phyloP scores from a whole-genome alignment of 2,329 filamentous ascomycete species.

The Cladosporium oxysporum region DNA sequence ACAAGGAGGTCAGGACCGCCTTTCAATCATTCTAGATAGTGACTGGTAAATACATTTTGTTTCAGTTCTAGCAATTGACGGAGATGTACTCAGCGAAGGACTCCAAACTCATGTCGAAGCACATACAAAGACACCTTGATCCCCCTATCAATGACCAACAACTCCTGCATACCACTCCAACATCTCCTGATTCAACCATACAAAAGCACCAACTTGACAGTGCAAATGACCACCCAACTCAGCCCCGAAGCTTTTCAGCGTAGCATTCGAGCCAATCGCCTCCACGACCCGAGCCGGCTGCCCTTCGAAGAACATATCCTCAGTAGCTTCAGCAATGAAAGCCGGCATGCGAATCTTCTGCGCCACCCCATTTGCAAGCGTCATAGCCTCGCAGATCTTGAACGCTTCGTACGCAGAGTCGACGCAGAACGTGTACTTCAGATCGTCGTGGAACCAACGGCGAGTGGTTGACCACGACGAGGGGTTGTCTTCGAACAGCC shows the following conservation, averaged over 20 bases:
- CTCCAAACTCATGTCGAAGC: no score
- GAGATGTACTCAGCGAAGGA: no score
- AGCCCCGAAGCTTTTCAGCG: conserved; percentile 16
- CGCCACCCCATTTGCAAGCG: conserved; percentile 19
- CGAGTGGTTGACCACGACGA: background rate
- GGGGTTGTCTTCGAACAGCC: conserved; percentile 2
- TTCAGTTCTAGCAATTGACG: no score
- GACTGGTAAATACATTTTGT: no score
- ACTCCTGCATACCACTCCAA: conserved; percentile 16
- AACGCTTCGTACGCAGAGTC: conserved; percentile 19
- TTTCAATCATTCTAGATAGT: no score
- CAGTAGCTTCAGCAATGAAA: conserved; percentile 30
- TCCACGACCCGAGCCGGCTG: conserved; percentile 30
- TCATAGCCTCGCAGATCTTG: conserved; percentile 19
- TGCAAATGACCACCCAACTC: conserved; percentile 18
- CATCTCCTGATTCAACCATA: conserved; percentile 13
- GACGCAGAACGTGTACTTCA: conserved; percentile 23
- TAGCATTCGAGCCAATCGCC: conserved; percentile 29
- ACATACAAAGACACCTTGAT: no score
- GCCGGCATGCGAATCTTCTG: conserved; percentile 32
- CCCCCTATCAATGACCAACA: background rate
- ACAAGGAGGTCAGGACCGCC: no score
- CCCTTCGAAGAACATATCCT: conserved; percentile 34
- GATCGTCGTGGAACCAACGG: conserved; percentile 25
- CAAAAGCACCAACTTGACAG: conserved; percentile 20